These are phyloP conservation scores for Tolypocladium ophioglossoides DNA, from an alignment of 2,329 filamentous ascomycete genomes.

Conservation along the genomic window DNA sequence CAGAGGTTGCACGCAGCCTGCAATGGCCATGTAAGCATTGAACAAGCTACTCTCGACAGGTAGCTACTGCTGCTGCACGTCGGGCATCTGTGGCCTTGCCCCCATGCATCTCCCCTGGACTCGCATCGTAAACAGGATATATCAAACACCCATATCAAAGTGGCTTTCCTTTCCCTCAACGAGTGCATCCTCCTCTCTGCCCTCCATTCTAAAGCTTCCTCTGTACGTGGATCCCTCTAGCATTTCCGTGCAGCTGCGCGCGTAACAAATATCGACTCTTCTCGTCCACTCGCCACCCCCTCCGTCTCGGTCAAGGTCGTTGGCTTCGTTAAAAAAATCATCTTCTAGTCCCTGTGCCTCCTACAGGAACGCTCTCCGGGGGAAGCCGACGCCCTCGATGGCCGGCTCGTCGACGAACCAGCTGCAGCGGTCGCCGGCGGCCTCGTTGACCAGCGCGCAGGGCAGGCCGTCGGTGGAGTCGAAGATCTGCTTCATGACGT, in stretches of 20 bases:
- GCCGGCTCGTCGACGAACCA: slow-evolving; percentile 92
- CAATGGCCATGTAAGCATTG: background rate
- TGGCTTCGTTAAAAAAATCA: background rate
- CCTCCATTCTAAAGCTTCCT: background rate
- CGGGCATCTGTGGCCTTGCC: background rate
- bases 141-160: background rate
- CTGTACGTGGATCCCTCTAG: background rate
- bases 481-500: slow-evolving; percentile 87
- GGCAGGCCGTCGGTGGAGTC: slow-evolving; percentile 69
- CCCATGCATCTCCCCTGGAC: background rate
- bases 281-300: background rate
- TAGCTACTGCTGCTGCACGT: background rate
- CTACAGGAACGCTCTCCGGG: slow-evolving; percentile 56
- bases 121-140: background rate
- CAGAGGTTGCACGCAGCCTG: background rate
- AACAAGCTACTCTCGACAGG: background rate
- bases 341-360: background rate
- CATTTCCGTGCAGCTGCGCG: background rate
- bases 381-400: slow-evolving; percentile 75
- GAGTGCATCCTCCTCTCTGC: background rate
- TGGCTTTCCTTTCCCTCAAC: background rate
- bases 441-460: slow-evolving; percentile 79
- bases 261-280: background rate
- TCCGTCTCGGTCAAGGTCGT: background rate
- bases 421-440: slow-evolving; percentile 73